Evolutionary conservation across 805 yeast genomes (phyloP).

Genomic region (Alloascoidea africana): DNA sequence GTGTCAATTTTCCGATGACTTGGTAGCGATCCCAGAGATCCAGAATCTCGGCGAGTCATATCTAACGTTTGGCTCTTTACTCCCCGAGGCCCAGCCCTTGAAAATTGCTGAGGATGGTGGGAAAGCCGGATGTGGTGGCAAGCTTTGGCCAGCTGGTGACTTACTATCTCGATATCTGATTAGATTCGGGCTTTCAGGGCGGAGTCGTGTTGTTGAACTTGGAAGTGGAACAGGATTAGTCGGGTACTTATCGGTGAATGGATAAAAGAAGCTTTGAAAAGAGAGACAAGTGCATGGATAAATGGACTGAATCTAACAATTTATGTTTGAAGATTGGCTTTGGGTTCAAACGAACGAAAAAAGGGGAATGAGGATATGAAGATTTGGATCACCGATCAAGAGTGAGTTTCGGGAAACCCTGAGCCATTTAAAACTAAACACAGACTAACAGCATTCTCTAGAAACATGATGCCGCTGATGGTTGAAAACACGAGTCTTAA

Average conservation of each 20-base stretch:
- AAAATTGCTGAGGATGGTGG: slow-evolving; percentile 41
- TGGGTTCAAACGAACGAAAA: slow-evolving; percentile 14
- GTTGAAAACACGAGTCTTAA: slow-evolving; percentile 27
- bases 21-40: slow-evolving; percentile 19
- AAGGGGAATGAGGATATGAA: slow-evolving; percentile 14
- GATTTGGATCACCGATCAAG: slow-evolving; percentile 34
- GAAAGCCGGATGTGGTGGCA: slow-evolving; percentile 47
- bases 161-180: slow-evolving; percentile 30
- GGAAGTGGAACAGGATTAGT: slow-evolving; percentile 49
- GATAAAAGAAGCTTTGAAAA: slow-evolving; percentile 17
- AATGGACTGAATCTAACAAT: neutral
- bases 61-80: slow-evolving; percentile 24
- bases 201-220: slow-evolving; percentile 27
- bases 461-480: slow-evolving; percentile 31
- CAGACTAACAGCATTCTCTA: slow-evolving; percentile 3
- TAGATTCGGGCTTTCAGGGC: slow-evolving; percentile 6
- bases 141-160: slow-evolving; percentile 48
- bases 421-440: neutral
- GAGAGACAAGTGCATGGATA: slow-evolving; percentile 7
- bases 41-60: slow-evolving; percentile 23
- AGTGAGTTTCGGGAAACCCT: slow-evolving; percentile 9
- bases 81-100: slow-evolving; percentile 18
- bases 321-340: slow-evolving; percentile 11
- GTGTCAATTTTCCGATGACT: slow-evolving; percentile 17
- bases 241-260: slow-evolving; percentile 18